A percentile compares a stretch with the other conserved stretches of the same genome.
Conservation (phyloP, 257 asterid genomes). For the Perilla frutescens region DNA sequence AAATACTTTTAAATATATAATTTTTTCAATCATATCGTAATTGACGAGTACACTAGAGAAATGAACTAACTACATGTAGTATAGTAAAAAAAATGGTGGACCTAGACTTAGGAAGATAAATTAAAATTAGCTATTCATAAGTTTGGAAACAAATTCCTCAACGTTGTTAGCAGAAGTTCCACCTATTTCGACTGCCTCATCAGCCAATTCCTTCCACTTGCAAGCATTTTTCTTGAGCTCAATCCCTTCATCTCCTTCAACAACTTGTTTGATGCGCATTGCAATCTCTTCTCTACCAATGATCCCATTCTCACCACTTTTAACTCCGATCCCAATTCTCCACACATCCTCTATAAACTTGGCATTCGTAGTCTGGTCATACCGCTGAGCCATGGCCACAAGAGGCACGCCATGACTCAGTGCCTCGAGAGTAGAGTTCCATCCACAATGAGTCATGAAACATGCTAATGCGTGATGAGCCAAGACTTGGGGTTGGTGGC, state of each 20-base stretch:
- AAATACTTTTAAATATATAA: too few relatives aligned
- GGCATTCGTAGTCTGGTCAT: constrained; percentile 40
- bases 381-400: constrained; percentile 39
- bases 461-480: constrained; percentile 41
- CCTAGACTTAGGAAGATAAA: too few relatives aligned
- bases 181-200: constrained; percentile 44
- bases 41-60: too few relatives aligned
- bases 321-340: constrained; percentile 44
- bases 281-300: constrained; percentile 46
- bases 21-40: too few relatives aligned
- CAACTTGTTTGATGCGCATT: constrained; percentile 32
- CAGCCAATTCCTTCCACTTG: constrained; percentile 41
- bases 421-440: constrained; percentile 47
- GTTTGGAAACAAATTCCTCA: constrained; percentile 43
- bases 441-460: constrained; percentile 52
- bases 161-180: constrained; percentile 48
- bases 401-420: constrained; percentile 45
- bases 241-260: constrained; percentile 35
- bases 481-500: constrained; percentile 51
- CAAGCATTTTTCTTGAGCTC: constrained; percentile 31
- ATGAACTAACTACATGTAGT: too few relatives aligned
- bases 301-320: constrained; percentile 26
- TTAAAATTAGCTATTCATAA: neutral
- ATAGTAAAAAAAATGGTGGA: too few relatives aligned
- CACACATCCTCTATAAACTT: constrained; percentile 49